Evolutionary conservation across 129 eudicot species (phyloP).

Genomic region (Saposhnikovia divaricata): DNA sequence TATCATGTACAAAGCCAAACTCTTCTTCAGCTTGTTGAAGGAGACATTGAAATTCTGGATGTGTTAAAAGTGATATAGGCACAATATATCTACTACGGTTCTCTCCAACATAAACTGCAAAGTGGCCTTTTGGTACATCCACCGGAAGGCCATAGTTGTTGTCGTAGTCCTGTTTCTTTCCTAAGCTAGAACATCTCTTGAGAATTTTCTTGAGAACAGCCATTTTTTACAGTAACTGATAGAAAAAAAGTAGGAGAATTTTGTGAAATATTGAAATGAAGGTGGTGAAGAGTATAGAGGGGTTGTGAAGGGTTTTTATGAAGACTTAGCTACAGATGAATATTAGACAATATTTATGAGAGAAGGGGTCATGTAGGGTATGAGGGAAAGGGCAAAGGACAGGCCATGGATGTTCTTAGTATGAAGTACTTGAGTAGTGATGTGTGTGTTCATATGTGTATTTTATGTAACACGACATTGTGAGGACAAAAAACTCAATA

Average conservation of each 20-base stretch:
- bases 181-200: conserved; percentile 19
- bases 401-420: conserved; percentile 31
- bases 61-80: background rate
- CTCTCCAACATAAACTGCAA: conserved; percentile 10
- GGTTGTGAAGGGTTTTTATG: conserved; percentile 48
- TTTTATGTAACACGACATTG: conserved; percentile 32
- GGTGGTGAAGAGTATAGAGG: conserved; percentile 24
- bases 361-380: conserved; percentile 28
- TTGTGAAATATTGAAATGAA: background rate
- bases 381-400: conserved; percentile 17
- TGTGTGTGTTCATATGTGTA: conserved; percentile 16
- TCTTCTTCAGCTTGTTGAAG: conserved; percentile 12
- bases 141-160: background rate
- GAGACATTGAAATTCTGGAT: background rate
- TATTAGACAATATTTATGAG: background rate
- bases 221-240: background rate
- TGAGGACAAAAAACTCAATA: conserved; percentile 40
- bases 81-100: conserved; percentile 9
- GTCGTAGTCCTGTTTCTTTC: conserved; percentile 32
- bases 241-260: background rate
- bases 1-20: conserved; percentile 1
- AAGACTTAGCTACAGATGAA: conserved; percentile 3
- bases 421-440: background rate
- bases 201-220: conserved; percentile 17
- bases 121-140: conserved; percentile 12